Conservation (phyloP, 2,329 filamentous ascomycete species). For the Scedosporium aurantiacum region DNA sequence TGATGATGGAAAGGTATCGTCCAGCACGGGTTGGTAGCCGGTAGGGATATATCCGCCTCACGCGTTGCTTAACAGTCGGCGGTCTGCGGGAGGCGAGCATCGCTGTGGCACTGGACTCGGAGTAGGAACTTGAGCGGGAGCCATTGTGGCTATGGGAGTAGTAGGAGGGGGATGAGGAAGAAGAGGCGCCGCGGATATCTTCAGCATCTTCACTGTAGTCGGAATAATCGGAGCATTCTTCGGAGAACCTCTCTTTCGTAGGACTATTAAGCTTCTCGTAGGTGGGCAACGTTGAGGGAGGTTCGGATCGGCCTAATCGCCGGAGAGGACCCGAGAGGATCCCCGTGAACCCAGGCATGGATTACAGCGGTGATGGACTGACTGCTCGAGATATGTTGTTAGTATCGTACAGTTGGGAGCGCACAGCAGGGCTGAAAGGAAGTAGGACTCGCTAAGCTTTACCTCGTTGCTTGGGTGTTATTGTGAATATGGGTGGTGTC, state of each 20-base stretch:
- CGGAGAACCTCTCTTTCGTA: slow-evolving; percentile 40
- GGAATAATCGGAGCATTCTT: slow-evolving; percentile 35
- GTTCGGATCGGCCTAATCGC: background rate
- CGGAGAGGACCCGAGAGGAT: slow-evolving; percentile 1
- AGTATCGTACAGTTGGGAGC: background rate
- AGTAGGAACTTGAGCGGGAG: slow-evolving; percentile 43
- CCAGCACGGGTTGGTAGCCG: slow-evolving; percentile 62
- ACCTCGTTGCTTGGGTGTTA: background rate
- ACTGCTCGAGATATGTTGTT: background rate
- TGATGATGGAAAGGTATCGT: slow-evolving; percentile 63
- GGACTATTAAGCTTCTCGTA: slow-evolving; percentile 34
- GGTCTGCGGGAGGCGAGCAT: slow-evolving; percentile 30
- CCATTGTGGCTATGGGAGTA: slow-evolving; percentile 33
- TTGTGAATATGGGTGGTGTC: too few species aligned
- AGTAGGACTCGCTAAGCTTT: background rate
- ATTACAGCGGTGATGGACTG: background rate
- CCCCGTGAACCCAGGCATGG: background rate
- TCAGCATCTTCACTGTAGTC: slow-evolving; percentile 28
- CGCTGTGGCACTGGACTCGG: slow-evolving; percentile 28
- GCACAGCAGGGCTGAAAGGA: background rate
- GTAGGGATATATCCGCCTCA: slow-evolving; percentile 33
- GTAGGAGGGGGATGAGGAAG: slow-evolving; percentile 22
- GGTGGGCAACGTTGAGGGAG: slow-evolving; percentile 30
- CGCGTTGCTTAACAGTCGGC: slow-evolving; percentile 11
- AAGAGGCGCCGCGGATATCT: slow-evolving; percentile 13